phyloP scores from a whole-genome alignment of 2,329 filamentous ascomycete genomes.

The Nothophaeocryptopus gaeumannii region DNA sequence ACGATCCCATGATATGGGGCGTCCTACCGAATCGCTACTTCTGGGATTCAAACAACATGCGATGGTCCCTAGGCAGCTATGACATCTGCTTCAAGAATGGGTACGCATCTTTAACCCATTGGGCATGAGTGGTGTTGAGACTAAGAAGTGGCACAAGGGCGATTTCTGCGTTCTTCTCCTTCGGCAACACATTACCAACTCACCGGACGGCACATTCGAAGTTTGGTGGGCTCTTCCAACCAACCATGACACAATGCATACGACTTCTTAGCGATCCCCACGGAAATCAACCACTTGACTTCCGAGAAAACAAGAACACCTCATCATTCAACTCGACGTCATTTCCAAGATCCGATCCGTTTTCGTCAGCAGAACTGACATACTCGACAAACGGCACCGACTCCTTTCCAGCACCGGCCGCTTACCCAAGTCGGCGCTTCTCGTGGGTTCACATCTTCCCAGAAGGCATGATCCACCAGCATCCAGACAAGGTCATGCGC shows the following conservation, averaged over 20 bases:
- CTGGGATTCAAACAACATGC: constrained; percentile 69
- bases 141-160: constrained; percentile 47
- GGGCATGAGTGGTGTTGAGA: constrained; percentile 12
- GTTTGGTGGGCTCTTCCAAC: constrained; percentile 83
- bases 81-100: constrained; percentile 92
- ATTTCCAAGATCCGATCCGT: constrained; percentile 51
- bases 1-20: constrained; percentile 94
- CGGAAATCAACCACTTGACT: constrained; percentile 2
- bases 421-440: constrained; percentile 66
- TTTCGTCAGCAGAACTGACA: constrained; percentile 51
- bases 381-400: constrained; percentile 68
- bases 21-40: constrained; percentile 73
- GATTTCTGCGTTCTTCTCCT: constrained; percentile 74
- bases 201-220: constrained; percentile 76
- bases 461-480: constrained; percentile 91
- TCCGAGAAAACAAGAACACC: constrained; percentile 17
- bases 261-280: constrained; percentile 66
- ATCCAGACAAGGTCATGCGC: constrained; percentile 71
- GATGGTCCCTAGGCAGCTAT: constrained; percentile 88
- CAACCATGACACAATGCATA: constrained; percentile 81
- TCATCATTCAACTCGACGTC: constrained; percentile 5
- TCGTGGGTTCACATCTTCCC: constrained; percentile 95
- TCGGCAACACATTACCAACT: constrained; percentile 86
- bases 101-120: constrained; percentile 51
- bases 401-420: constrained; percentile 67